Conservation (phyloP, 2,329 filamentous ascomycete species). For the Neodidymelliopsis sp. region DNA sequence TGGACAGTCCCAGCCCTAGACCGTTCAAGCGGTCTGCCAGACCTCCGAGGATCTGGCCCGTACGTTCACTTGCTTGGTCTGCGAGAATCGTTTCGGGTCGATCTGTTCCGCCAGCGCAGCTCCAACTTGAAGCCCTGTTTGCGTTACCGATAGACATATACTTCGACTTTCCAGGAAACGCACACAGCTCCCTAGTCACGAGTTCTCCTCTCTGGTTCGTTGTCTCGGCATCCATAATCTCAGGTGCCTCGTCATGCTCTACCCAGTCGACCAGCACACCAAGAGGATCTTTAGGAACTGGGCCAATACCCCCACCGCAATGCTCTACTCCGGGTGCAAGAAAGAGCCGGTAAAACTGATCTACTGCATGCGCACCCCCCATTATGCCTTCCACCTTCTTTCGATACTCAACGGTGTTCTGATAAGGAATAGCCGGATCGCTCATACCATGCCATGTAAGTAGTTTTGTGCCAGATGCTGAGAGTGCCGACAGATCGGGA, state of each 20-base stretch:
- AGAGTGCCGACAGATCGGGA: slow-evolving; percentile 34
- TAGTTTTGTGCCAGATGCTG: slow-evolving; percentile 34
- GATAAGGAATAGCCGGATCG: slow-evolving; percentile 35
- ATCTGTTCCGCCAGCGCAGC: slow-evolving; percentile 31
- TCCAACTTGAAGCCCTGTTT: slow-evolving; percentile 32
- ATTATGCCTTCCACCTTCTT: slow-evolving; percentile 32
- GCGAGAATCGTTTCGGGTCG: slow-evolving; percentile 12
- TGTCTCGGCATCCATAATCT: slow-evolving; percentile 30
- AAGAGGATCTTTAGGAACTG: slow-evolving; percentile 30
- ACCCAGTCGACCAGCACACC: slow-evolving; percentile 39
- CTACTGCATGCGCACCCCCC: slow-evolving; percentile 33
- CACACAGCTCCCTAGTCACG: slow-evolving; percentile 30
- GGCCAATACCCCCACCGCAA: slow-evolving; percentile 30
- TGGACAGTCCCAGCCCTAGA: slow-evolving; percentile 28
- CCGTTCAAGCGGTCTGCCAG: slow-evolving; percentile 29
- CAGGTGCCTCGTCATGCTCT: slow-evolving; percentile 34
- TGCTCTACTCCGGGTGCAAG: slow-evolving; percentile 40
- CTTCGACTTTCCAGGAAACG: slow-evolving; percentile 27
- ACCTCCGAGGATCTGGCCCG: slow-evolving; percentile 25
- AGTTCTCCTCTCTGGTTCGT: slow-evolving; percentile 23
- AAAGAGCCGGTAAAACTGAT: slow-evolving; percentile 43
- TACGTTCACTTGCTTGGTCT: slow-evolving; percentile 14
- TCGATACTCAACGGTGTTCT: slow-evolving; percentile 36
- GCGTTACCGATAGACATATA: slow-evolving; percentile 27
- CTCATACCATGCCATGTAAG: slow-evolving; percentile 40